phyloP scores from a whole-genome alignment of 2,329 filamentous ascomycete genomes.

The Rhinocladiella mackenziei region DNA sequence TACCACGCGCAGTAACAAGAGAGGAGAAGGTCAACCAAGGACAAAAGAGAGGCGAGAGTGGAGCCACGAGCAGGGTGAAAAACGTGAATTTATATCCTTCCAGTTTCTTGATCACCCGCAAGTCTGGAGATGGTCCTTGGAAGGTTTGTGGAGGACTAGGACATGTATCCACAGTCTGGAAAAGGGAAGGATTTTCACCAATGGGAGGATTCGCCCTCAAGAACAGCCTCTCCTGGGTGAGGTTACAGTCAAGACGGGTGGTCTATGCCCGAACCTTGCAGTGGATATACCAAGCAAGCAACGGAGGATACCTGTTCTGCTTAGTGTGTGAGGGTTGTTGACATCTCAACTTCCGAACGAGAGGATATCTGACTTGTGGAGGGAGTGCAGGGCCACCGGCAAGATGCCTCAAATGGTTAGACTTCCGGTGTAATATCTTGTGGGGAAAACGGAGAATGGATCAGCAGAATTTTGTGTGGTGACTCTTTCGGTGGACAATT shows the following conservation, averaged over 20 bases:
- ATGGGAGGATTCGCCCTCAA: background rate
- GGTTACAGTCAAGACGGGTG: slow-evolving; percentile 5
- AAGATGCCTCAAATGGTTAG: slow-evolving; percentile 2
- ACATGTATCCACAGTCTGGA: background rate
- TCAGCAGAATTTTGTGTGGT: too few relatives aligned
- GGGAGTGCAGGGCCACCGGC: slow-evolving; percentile 3
- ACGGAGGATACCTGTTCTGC: background rate
- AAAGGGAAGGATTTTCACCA: background rate
- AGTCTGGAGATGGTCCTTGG: background rate
- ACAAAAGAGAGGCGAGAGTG: background rate
- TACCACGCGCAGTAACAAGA: slow-evolving; percentile 11
- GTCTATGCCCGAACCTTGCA: background rate
- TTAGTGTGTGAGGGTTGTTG: background rate
- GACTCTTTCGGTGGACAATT: too few relatives aligned
- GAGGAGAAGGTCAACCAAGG: background rate
- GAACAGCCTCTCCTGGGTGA: background rate
- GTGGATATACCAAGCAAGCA: background rate
- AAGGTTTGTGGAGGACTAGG: background rate
- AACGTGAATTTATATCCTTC: background rate
- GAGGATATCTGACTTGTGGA: background rate
- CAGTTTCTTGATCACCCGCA: background rate
- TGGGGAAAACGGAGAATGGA: background rate
- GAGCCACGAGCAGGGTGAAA: background rate
- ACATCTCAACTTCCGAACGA: background rate
- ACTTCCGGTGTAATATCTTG: background rate